Conservation (phyloP, 139 green algal species). For the Trebouxia sp. region DNA sequence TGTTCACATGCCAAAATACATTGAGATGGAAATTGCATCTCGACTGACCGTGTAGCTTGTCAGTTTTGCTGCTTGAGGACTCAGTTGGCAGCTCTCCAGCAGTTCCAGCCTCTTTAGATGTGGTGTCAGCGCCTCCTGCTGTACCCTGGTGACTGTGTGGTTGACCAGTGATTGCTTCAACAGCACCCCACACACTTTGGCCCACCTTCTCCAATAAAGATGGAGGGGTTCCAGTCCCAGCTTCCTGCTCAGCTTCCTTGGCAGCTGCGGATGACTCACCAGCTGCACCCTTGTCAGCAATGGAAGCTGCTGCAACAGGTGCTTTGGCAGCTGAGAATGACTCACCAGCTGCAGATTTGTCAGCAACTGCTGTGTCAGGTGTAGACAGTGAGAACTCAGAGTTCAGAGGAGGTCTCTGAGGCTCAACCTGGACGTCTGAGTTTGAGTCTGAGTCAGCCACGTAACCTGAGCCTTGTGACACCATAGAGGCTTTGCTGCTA, state of each 20-base stretch:
- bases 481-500: slow-evolving; percentile 3
- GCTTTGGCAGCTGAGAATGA: neutral
- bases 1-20: no score
- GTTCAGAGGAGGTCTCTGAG: neutral
- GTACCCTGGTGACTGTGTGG: neutral
- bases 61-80: no score
- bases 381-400: neutral
- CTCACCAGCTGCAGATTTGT: neutral
- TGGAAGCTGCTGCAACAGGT: no score
- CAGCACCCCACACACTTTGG: neutral
- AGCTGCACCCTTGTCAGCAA: neutral
- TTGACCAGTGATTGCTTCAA: slow-evolving; percentile 1
- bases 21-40: no score
- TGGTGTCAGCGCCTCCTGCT: neutral
- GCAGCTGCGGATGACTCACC: neutral
- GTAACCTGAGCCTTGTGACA: slow-evolving; percentile 9
- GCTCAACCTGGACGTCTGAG: neutral
- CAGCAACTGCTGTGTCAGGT: neutral
- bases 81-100: neutral
- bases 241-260: neutral
- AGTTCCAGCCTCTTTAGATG: neutral
- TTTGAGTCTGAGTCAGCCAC: slow-evolving; percentile 14
- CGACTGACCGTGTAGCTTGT: no score
- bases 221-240: neutral
- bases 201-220: neutral